Conservation (phyloP, 1,284 basidiomycete species). For the Puccinia triticina region DNA sequence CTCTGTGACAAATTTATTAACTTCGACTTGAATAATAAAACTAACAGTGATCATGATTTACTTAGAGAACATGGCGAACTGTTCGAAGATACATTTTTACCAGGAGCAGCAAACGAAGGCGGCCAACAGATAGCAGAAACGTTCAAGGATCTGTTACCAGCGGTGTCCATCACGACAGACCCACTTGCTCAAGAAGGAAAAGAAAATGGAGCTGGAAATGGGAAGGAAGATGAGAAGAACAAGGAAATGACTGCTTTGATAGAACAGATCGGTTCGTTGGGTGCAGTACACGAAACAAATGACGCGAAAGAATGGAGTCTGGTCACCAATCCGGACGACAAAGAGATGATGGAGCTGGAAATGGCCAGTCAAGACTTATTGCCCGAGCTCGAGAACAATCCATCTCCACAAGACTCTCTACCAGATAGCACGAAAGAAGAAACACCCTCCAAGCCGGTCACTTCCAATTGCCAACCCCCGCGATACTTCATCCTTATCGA, state of each 20-base stretch:
- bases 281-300: not conserved
- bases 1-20: not conserved
- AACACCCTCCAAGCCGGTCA: not conserved
- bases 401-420: not conserved
- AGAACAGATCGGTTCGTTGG: not conserved
- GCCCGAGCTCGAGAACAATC: not conserved
- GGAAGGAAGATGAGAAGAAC: not conserved
- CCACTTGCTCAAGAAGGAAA: not conserved
- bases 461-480: slow-evolving; percentile 60
- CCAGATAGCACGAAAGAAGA: not conserved
- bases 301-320: not conserved
- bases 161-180: not conserved
- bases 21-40: not conserved
- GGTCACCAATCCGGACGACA: not conserved
- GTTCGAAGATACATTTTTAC: not conserved
- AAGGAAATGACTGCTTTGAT: not conserved
- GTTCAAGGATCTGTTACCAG: slow-evolving; percentile 12
- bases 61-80: slow-evolving; percentile 1
- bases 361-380: not conserved
- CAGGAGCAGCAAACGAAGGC: not conserved
- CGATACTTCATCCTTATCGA: slow-evolving; percentile 79
- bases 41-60: slow-evolving; percentile 3
- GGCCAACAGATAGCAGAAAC: not conserved
- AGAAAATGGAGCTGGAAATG: not conserved
- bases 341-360: not conserved